Percentiles rank a stretch among this genome's conserved stretches.
These are phyloP conservation scores for Microstroma glucosiphilum DNA, from an alignment of 1,284 basidiomycete genomes.

Conservation along the genomic window DNA sequence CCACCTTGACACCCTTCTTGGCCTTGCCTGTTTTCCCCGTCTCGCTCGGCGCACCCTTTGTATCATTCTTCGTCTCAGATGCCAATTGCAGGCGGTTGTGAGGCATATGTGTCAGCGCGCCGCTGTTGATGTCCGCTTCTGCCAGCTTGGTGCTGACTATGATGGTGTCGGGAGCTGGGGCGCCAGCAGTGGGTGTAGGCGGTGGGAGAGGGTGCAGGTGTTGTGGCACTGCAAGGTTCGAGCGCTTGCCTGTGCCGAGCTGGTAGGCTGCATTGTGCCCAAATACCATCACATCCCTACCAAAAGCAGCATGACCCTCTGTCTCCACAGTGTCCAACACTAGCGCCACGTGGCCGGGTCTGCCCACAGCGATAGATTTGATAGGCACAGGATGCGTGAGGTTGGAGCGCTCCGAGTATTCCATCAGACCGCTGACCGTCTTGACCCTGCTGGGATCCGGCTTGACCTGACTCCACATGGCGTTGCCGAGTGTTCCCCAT, in stretches of 20 bases:
- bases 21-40: constrained; percentile 12
- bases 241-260: constrained; percentile 70
- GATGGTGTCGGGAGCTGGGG: not conserved
- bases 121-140: constrained; percentile 35
- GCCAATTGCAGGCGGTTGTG: constrained; percentile 42
- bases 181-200: constrained; percentile 15
- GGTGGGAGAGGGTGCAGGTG: constrained; percentile 55
- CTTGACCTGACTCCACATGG: constrained; percentile 68
- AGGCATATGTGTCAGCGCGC: constrained; percentile 42
- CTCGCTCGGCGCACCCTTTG: constrained; percentile 12
- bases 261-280: constrained; percentile 49
- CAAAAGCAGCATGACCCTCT: constrained; percentile 50
- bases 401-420: constrained; percentile 47
- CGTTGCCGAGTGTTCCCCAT: constrained; percentile 79
- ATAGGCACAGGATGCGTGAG: constrained; percentile 69
- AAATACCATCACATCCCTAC: constrained; percentile 58
- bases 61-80: constrained; percentile 25
- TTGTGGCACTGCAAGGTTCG: constrained; percentile 66
- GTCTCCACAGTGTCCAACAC: constrained; percentile 42
- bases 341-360: constrained; percentile 58
- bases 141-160: constrained; percentile 2
- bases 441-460: constrained; percentile 68
- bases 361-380: constrained; percentile 64
- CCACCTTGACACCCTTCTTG: constrained; percentile 26
- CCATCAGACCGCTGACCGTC: constrained; percentile 72